A percentile compares a stretch with the other conserved stretches of the same genome.
phyloP scores from a whole-genome alignment of 148 eudicot genomes.

The Vaccinium vitisidaea region DNA sequence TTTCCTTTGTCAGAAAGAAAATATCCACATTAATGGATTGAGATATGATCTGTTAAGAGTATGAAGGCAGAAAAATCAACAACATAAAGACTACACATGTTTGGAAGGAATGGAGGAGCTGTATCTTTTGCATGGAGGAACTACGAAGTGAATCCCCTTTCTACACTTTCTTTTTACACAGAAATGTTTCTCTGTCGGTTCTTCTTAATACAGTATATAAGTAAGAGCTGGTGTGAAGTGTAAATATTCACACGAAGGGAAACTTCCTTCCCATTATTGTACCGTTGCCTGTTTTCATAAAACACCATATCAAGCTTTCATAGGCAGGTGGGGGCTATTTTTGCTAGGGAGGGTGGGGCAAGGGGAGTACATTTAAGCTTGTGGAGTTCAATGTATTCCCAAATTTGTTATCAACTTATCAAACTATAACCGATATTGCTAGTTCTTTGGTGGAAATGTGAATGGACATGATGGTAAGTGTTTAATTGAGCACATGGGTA shows the following conservation, averaged over 20 bases:
- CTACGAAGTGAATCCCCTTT: neutral
- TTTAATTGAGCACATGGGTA: neutral
- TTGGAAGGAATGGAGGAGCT: neutral
- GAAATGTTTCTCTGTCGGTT: neutral
- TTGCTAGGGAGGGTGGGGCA: neutral
- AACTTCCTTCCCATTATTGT: neutral
- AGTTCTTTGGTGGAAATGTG: neutral
- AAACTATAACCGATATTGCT: neutral
- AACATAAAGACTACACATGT: neutral
- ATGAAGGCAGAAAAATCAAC: constrained; percentile 1
- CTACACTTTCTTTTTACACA: neutral
- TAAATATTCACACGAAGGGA: neutral
- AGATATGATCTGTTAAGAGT: neutral
- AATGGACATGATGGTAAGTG: neutral
- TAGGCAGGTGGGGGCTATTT: neutral
- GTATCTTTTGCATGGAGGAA: neutral
- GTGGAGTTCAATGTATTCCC: neutral
- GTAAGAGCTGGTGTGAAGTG: neutral
- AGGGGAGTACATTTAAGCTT: neutral
- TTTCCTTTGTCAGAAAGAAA: neutral
- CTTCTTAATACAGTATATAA: neutral
- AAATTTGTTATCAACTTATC: neutral
- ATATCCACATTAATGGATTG: neutral
- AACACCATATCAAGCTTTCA: neutral
- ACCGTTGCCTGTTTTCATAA: neutral